Base-by-base conservation (phyloP, 495 filamentous ascomycete genomes). In the Annulohypoxylon moriforme region DNA sequence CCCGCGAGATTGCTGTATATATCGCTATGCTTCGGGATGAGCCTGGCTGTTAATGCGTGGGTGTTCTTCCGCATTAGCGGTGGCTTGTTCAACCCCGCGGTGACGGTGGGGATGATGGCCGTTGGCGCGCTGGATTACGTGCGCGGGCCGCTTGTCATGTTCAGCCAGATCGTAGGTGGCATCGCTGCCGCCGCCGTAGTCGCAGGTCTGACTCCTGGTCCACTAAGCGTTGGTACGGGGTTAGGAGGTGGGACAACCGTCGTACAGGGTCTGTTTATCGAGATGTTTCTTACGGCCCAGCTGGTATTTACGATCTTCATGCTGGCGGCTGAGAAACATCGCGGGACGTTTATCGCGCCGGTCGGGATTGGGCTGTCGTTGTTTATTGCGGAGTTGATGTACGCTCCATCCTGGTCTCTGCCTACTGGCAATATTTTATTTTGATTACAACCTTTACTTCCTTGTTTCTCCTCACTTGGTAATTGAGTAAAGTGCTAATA, bases 51-150 rank as follows among this genome's bases (percentile, higher is more conserved):
- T 75, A 96, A 94, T 73, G 92, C 91, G 1, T 97, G 91, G 93
- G 87, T 92, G 0, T 96, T 95, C 83, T 96, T 91, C 79, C 88
- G 92, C 9, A 87, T 96, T 33, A 90, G 86, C 2, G 93, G 93
- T 8, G 93, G 92, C 9, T 77, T 94, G 9, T 96, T 96, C 78
- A 96, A 96, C 72, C 94, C 94, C 0, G 91, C 89, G 40, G 82
- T 89, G 5, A 89, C 88, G 2, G 74, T 91, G 9, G 87, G 82
- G 1, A 78, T 91, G 71, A 80, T 84, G 56, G 75, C 90, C 0
- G 84, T 90, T 27, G 88, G 87, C 11, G 88, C 87, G 8, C 77
- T 91, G 29, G 69, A 78, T 8, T 75, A 79, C 55, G 60, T 86
- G 2, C 85, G 90, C 14, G 84, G 81, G 1, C 64, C 80, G 4